phyloP scores from a whole-genome alignment of 352 stramenopile species.

The Thraustochytrium sp. region DNA sequence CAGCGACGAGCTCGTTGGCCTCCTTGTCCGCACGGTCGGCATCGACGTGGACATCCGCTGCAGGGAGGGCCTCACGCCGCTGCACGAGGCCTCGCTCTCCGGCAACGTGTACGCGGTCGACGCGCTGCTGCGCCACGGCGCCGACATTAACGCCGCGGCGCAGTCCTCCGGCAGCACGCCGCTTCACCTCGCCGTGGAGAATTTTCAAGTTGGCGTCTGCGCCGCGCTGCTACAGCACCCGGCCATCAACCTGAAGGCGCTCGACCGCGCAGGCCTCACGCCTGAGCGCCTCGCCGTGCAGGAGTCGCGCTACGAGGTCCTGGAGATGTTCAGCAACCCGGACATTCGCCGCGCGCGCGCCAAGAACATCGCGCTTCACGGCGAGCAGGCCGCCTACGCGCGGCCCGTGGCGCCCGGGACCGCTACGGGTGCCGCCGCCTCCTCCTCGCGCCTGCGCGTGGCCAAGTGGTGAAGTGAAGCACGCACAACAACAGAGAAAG shows the following conservation, averaged over 20 bases:
- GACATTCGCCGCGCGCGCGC: not conserved
- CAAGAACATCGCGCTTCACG: not conserved
- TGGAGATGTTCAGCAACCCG: not conserved
- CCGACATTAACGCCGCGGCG: not conserved
- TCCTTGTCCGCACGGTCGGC: not conserved
- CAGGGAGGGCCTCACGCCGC: not conserved
- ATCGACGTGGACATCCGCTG: not conserved
- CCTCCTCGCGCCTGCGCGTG: no score
- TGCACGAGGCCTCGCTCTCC: not conserved
- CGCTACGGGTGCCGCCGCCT: no score
- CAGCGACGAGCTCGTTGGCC: not conserved
- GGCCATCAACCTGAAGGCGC: not conserved
- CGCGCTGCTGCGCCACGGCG: not conserved
- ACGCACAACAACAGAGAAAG: no score
- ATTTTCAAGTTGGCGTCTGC: conserved; percentile 6
- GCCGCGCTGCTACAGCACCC: not conserved
- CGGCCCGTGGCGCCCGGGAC: no score
- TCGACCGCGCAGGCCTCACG: not conserved
- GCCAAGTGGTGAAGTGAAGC: no score
- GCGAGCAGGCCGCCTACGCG: no score
- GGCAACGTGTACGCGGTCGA: conserved; percentile 10
- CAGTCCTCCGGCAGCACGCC: not conserved
- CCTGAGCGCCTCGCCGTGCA: not conserved
- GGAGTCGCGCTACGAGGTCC: not conserved
- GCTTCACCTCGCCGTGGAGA: conserved; percentile 13